phyloP scores from a whole-genome alignment of 1,284 basidiomycete genomes.

The Cutaneotrichosporon mucoides region DNA sequence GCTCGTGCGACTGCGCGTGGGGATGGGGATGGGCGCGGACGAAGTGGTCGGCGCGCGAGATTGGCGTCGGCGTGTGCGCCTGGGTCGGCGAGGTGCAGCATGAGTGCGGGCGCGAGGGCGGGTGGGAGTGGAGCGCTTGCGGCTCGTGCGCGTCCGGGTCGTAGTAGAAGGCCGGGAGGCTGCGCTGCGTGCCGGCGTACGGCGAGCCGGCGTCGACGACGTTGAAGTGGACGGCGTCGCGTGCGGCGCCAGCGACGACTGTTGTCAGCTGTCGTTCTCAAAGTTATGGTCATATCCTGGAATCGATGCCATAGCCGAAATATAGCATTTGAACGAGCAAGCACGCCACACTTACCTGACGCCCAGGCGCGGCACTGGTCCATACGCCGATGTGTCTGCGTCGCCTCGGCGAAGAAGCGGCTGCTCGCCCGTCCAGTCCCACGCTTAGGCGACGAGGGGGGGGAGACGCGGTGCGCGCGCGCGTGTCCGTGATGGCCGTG shows the following conservation, averaged over 20 bases:
- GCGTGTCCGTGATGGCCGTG: not conserved
- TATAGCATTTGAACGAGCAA: not conserved
- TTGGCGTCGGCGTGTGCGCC: not conserved
- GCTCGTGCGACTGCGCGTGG: not conserved
- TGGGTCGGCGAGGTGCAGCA: not conserved
- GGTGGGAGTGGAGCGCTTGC: not conserved
- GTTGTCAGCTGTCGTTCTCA: too few relatives aligned
- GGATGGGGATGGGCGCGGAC: too few relatives aligned
- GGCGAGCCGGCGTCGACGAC: not conserved
- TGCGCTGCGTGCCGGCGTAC: not conserved
- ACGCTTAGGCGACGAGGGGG: too few relatives aligned
- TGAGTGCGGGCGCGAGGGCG: not conserved
- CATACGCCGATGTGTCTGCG: conserved; percentile 4
- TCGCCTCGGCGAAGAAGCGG: not conserved
- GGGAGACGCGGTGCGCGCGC: too few relatives aligned
- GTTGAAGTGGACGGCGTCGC: conserved; percentile 6
- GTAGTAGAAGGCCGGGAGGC: conserved; percentile 2
- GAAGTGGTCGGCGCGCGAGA: too few relatives aligned
- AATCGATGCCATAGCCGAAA: not conserved
- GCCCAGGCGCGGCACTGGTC: conserved; percentile 15
- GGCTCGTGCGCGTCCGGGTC: conserved; percentile 3
- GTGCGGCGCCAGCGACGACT: conserved; percentile 13
- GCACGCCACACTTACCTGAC: conserved; percentile 5
- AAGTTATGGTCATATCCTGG: too few relatives aligned
- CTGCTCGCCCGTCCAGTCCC: not conserved